Evolutionary conservation across 257 asterid species (phyloP), one percentile per base, ranked within the genome.

Genomic region (Rhazya stricta): DNA sequence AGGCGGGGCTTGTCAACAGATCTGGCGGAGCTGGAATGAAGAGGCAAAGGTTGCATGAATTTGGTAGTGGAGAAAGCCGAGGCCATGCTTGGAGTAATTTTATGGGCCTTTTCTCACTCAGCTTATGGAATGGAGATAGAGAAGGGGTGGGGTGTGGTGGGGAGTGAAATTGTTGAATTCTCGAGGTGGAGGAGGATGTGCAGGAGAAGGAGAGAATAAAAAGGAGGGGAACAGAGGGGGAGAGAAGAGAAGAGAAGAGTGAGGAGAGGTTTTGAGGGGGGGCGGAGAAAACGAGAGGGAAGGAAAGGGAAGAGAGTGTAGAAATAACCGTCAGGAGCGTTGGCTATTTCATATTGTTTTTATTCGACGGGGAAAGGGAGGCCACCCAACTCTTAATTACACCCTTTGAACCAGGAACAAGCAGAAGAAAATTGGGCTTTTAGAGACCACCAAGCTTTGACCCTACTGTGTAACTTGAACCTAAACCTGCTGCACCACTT

Each of bases 241-340:
- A 62, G 16, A 67, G 36, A 74, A 71, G 70, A 50, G 23, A 61
- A 36, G 67, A 53, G 58, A 25, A 48, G 53, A 6, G 18, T 61
- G 4, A 4, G 62, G 18, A 3, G 46, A 30, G 8, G 10, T 29
- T 5, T 3, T 9, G 13, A 0, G 9, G 6, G 45, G 7, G 76
- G 85, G 89, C 89, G 91, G 90, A 86, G 91, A 71, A 81, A 56
- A 85, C 89, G 78, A 88, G 87, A 67, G 74, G 16, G 82, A 36
- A 84, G 74, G 45, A 61, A 37, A 37, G 30, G 32, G 67, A 45
- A 70, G 27, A 19, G 68, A 57, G 71, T 75, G 83, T 83, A 78
- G 90, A 75, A 83, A 80, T 78, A 81, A 83, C 89, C 90, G 96
- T 77, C 88, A n/a, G 37, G 72, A 80, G 68, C 73, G 79, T 74